Evolutionary conservation across 129 eudicot species (phyloP), one percentile per base, ranked within the genome.

Genomic region (Sambucus nigra): DNA sequence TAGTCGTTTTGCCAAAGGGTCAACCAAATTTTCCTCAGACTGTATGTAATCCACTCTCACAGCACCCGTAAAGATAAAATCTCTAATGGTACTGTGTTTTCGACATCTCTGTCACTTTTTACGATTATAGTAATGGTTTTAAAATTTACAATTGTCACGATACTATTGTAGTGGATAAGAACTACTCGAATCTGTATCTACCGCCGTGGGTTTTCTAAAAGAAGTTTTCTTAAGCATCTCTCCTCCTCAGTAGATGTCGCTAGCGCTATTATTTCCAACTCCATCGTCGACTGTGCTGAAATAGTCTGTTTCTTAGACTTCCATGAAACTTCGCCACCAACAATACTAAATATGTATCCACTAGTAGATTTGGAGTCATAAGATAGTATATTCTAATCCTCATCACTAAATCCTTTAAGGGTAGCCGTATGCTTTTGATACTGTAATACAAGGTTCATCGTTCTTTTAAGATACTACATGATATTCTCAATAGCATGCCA

Each of bases 231-330:
- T n/a, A n/a, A 27, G 40, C 58, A 53, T 21, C 40, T n/a, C 18
- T 42, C 59, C 8, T 54, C 59, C 10, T 54, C 25, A 16, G 42
- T 14, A 10, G 59, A 7, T 5, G 19, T 27, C 7, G 59, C 20
- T 18, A 54, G 19, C 2, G 24, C 59, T 13, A 54, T 33, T 6
- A 57, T 7, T 9, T 54, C 25, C 8, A 29, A 16, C 29, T 21
- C 49, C 62, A 38, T 38, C 7, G 49, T 57, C 7, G 49, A 57
- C 14, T 57, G 38, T 7, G 29, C 31, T 15, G 39, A 5, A 4
- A 57, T 57, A 10, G n/a, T 19, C 19, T 60, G 56, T 21, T 60
- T 60, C 19, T 47, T 28, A 29, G 27, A 47, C 25, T 27, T 46
- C 56, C 44, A 60, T 17, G 42, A 60, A 0, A 60, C 18, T 1